Conservation (phyloP, 1,284 basidiomycete genomes). For the Ganoderma lingzhi region DNA sequence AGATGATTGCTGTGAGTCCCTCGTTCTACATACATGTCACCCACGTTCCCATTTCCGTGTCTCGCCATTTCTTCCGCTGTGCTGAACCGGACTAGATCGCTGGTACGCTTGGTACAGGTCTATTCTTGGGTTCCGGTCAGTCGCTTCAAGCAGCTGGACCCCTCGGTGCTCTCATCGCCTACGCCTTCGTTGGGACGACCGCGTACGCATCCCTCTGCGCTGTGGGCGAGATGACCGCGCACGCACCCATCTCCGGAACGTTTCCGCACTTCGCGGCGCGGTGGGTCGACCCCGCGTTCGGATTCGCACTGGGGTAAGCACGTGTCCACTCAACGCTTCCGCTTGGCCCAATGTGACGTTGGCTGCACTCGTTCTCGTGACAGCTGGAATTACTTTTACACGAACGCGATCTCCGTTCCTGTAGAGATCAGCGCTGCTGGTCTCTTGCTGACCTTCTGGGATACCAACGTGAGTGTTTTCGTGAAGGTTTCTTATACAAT, state of each 20-base stretch:
- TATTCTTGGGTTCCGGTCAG: constrained; percentile 83
- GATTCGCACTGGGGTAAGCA: constrained; percentile 61
- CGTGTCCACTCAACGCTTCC: constrained; percentile 1
- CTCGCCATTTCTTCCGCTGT: not conserved
- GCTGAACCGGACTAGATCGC: constrained; percentile 56
- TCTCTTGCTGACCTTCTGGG: constrained; percentile 84
- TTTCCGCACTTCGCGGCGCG: constrained; percentile 77
- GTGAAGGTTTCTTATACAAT: not conserved
- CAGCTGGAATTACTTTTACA: constrained; percentile 56
- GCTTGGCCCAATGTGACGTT: not conserved
- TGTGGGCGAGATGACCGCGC: constrained; percentile 76
- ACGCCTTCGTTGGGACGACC: constrained; percentile 65
- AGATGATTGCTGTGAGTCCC: constrained; percentile 59
- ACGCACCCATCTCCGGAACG: constrained; percentile 78
- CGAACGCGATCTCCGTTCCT: constrained; percentile 69
- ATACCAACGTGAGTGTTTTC: constrained; percentile 53
- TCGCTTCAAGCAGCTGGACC: constrained; percentile 65
- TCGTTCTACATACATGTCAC: not conserved
- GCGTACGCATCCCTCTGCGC: constrained; percentile 72
- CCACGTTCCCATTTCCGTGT: too few relatives aligned
- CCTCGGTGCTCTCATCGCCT: constrained; percentile 68
- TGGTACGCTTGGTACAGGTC: constrained; percentile 79
- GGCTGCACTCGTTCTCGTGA: not conserved
- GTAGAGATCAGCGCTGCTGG: constrained; percentile 82
- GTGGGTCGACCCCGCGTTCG: constrained; percentile 80